Evolutionary conservation across 2,329 filamentous ascomycete genomes (phyloP).

Genomic region (Aspergillus puulaauensis): DNA sequence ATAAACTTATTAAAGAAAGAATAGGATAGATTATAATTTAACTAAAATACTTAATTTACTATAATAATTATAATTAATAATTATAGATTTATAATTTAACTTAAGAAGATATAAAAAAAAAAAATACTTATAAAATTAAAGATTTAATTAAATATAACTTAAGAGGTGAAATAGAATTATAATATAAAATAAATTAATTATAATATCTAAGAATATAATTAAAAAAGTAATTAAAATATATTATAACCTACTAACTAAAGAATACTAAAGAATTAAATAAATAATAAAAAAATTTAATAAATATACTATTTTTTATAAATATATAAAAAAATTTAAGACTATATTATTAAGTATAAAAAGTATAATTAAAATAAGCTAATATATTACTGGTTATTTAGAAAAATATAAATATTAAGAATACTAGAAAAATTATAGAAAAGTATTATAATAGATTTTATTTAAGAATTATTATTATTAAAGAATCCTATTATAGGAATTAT

Average conservation of each 20-base stretch:
- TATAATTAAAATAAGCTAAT: too few relatives aligned
- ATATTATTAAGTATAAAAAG: not conserved
- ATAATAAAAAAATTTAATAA: not conserved
- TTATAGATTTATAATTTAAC: too few relatives aligned
- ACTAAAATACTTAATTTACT: too few relatives aligned
- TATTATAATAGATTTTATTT: not conserved
- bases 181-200: too few relatives aligned
- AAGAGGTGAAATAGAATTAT: too few relatives aligned
- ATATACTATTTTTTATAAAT: slow-evolving; percentile 2
- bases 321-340: not conserved
- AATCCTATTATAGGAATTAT: not conserved
- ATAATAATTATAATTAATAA: too few relatives aligned
- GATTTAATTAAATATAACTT: too few relatives aligned
- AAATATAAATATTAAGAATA: not conserved
- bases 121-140: too few relatives aligned
- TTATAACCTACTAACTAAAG: not conserved
- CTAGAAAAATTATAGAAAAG: not conserved
- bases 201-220: not conserved
- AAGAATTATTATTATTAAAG: not conserved
- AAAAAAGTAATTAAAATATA: not conserved
- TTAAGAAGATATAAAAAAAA: too few relatives aligned
- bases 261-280: not conserved
- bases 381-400: too few relatives aligned
- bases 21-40: too few relatives aligned
- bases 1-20: too few relatives aligned